phyloP scores from a whole-genome alignment of 257 asterid genomes.

The Paulownia fortunei region DNA sequence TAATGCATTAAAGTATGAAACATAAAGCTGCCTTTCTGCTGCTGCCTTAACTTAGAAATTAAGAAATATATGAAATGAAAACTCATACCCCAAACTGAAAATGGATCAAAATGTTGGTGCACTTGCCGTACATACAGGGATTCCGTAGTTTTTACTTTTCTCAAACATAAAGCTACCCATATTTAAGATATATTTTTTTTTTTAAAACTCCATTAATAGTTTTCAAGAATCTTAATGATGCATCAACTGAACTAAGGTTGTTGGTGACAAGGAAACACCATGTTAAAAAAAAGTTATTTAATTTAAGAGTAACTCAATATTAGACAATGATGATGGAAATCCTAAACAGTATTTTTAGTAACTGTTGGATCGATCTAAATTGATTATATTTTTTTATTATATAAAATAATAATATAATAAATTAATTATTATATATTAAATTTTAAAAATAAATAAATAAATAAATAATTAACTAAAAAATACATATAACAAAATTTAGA shows the following conservation, averaged over 20 bases:
- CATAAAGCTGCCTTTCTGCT: too few species aligned
- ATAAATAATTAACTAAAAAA: too few species aligned
- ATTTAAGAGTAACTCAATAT: background rate
- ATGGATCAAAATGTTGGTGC: background rate
- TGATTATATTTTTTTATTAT: too few species aligned
- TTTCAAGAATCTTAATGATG: slow-evolving; percentile 34
- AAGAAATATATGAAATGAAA: slow-evolving; percentile 21
- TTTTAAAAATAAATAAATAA: too few species aligned
- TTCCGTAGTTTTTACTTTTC: slow-evolving; percentile 49
- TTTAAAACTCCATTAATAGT: slow-evolving; percentile 19
- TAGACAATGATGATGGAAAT: background rate
- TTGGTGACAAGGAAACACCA: slow-evolving; percentile 33
- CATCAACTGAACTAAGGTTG: slow-evolving; percentile 21
- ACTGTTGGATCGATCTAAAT: too few species aligned
- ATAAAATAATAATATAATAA: too few species aligned
- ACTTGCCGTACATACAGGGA: background rate
- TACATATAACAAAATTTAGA: too few species aligned
- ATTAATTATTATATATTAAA: too few species aligned
- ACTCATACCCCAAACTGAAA: background rate
- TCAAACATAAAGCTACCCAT: slow-evolving; percentile 49
- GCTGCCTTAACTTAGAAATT: slow-evolving; percentile 40
- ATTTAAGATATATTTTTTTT: background rate
- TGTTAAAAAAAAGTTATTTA: too few species aligned
- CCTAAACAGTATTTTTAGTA: too few species aligned
- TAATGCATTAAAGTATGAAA: too few species aligned